These are phyloP conservation scores for Mixia osmundae DNA, from an alignment of 1,284 basidiomycete species.

Conservation along the genomic window DNA sequence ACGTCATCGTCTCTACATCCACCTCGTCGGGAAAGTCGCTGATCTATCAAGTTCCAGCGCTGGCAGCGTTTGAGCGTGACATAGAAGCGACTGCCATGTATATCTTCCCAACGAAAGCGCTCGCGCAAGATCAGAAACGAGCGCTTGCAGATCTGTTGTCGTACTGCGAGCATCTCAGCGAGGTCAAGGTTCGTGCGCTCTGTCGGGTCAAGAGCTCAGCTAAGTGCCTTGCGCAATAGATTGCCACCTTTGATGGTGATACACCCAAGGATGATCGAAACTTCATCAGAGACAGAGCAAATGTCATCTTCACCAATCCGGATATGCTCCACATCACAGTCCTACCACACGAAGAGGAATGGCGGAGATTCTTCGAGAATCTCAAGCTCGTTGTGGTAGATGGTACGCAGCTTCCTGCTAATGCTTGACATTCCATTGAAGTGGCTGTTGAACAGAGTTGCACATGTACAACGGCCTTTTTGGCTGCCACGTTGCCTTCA, in stretches of 20 bases:
- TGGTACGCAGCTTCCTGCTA: slow-evolving; percentile 50
- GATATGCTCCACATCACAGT: slow-evolving; percentile 73
- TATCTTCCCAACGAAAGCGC: slow-evolving; percentile 78
- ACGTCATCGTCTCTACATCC: slow-evolving; percentile 72
- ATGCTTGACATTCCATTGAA: background rate
- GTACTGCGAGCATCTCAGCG: slow-evolving; percentile 37
- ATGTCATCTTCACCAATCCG: slow-evolving; percentile 29
- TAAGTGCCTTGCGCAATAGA: slow-evolving; percentile 24
- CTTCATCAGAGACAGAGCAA: slow-evolving; percentile 22
- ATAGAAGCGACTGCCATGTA: slow-evolving; percentile 46
- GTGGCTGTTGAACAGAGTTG: slow-evolving; percentile 17
- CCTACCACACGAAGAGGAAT: slow-evolving; percentile 56
- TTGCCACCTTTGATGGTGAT: slow-evolving; percentile 72
- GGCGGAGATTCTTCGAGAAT: slow-evolving; percentile 45
- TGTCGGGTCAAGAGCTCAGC: background rate
- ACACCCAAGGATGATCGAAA: slow-evolving; percentile 38
- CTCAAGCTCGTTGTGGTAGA: slow-evolving; percentile 61
- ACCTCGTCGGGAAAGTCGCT: slow-evolving; percentile 82
- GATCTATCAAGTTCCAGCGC: slow-evolving; percentile 55
- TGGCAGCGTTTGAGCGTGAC: slow-evolving; percentile 43
- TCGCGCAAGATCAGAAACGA: slow-evolving; percentile 65
- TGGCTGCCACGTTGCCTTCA: slow-evolving; percentile 45
- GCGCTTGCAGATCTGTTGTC: slow-evolving; percentile 42
- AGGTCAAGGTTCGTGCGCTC: slow-evolving; percentile 24
- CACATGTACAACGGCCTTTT: slow-evolving; percentile 20